A percentile compares a stretch with the other conserved stretches of the same genome.
Conservation (phyloP, 345 rosid species). For the Gynandropsis gynandra region DNA sequence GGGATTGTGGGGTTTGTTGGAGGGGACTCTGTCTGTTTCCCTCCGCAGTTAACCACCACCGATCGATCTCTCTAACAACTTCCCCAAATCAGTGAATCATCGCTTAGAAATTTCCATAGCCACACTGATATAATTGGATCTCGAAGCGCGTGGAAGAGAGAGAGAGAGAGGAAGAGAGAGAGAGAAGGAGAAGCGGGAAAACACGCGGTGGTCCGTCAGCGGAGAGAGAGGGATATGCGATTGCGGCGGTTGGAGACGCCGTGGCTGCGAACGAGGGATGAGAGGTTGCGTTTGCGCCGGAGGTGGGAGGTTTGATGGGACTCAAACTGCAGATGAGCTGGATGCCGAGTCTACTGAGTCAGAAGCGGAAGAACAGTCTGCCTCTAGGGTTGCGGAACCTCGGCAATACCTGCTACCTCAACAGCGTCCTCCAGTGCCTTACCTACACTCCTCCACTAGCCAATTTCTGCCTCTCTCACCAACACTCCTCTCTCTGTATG, state of each 20-base stretch:
- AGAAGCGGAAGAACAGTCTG: slow-evolving; percentile 62
- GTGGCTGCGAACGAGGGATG: slow-evolving; percentile 24
- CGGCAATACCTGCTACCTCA: slow-evolving; percentile 95
- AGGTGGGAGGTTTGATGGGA: slow-evolving; percentile 31
- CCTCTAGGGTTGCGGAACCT: slow-evolving; percentile 91
- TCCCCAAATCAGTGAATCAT: slow-evolving; percentile 13
- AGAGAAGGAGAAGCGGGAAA: not conserved
- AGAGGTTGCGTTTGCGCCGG: slow-evolving; percentile 11
- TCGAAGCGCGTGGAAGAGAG: not conserved
- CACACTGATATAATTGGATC: not conserved
- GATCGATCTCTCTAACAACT: slow-evolving; percentile 24
- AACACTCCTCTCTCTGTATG: slow-evolving; percentile 80
- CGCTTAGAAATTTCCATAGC: not conserved
- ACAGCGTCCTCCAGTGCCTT: slow-evolving; percentile 90
- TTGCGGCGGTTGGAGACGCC: slow-evolving; percentile 28
- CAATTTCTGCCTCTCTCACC: slow-evolving; percentile 76
- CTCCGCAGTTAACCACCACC: slow-evolving; percentile 28
- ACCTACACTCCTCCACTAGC: slow-evolving; percentile 98
- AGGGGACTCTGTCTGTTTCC: slow-evolving; percentile 33
- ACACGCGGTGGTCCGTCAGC: not conserved
- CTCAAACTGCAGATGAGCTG: slow-evolving; percentile 79
- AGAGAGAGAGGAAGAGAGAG: not conserved
- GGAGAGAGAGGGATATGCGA: slow-evolving; percentile 24
- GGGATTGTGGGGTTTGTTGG: slow-evolving; percentile 29
- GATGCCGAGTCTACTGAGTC: slow-evolving; percentile 87